Base-by-base conservation (phyloP, 148 eudicot genomes). In the Silene conica region DNA sequence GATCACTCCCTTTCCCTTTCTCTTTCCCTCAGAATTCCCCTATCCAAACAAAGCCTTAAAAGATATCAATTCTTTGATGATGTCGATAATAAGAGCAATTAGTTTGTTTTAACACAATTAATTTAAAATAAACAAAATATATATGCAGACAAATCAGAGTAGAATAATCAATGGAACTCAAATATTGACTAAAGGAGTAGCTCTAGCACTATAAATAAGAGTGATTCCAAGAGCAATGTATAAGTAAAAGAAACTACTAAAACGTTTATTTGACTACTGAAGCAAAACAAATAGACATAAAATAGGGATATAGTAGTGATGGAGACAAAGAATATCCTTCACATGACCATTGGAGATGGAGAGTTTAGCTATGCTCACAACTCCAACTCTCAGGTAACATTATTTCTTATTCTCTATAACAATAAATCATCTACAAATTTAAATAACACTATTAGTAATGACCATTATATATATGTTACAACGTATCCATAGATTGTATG, bases 351-450 rank as follows among this genome's bases (percentile, higher is more conserved):
- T 18, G 79, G 79, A n/a, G 26, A 76, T 69, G 79, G 68, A 25
- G 79, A 69, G 18, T 48, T 73, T 18, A 76, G 79, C 79, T 76
- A 76, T 57, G 73, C 79, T 34, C 57, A 48, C 57, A 76, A 76
- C 46, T 76, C 79, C 68, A 57, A 59, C 25, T 20, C 63, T 59
- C 63, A 59, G 63, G 63, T 59, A 21, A 65, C 7, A 16, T 76
- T 43, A 16, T 76, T 43, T 67, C 69, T 57, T 22, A 15, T 11
- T 26, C 0, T 41, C 45, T 10, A 13, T 48, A 48, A 48, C 2
- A 48, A 48, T 14, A 2, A 26, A 2, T 31, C 3, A 31, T 31
- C 34, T 31, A 31, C 34, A 31, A 31, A 3, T 31, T 31, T 31
- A 31, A 31, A 31, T 31, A 31, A 31, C 4, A 2, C 4, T n/a